Percentiles rank a stretch among this genome's conserved stretches.
Conservation (phyloP, 1,139 yeast species). For the Blastobotrys illinoisensis region DNA sequence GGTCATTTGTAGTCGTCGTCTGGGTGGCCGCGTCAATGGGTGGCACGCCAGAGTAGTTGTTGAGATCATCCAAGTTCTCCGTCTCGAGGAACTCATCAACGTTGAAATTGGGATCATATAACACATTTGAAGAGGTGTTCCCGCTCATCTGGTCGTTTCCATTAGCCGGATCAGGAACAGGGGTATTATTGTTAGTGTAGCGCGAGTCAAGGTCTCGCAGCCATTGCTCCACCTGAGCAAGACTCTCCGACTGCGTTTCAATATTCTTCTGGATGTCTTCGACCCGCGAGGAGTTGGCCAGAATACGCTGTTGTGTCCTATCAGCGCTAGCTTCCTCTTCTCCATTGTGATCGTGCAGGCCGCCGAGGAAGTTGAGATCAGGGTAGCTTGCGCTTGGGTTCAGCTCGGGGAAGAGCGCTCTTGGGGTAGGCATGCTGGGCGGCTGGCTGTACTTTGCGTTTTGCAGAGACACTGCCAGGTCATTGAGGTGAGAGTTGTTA, state of each 20-base stretch:
- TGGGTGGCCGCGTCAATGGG: not conserved
- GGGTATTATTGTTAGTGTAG: not conserved
- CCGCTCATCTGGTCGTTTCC: not conserved
- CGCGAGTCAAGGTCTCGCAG: not conserved
- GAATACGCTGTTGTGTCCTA: not conserved
- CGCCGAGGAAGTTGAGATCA: not conserved
- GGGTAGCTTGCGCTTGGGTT: not conserved
- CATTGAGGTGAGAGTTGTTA: not conserved
- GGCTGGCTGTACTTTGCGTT: not conserved
- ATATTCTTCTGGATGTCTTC: not conserved
- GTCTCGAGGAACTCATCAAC: constrained; percentile 6
- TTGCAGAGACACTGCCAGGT: not conserved
- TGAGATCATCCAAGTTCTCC: not conserved
- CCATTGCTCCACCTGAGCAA: constrained; percentile 7
- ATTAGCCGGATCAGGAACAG: not conserved
- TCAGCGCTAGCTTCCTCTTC: not conserved
- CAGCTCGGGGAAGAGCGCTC: constrained; percentile 1
- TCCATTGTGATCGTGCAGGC: not conserved
- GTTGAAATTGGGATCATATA: constrained; percentile 1
- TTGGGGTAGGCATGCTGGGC: not conserved
- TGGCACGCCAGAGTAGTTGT: not conserved
- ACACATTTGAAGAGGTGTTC: not conserved
- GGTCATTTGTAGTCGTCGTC: not conserved
- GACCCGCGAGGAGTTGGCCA: not conserved
- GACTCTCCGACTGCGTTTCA: constrained; percentile 1